A percentile compares a stretch with the other conserved stretches of the same genome.
Evolutionary conservation across 2,329 filamentous ascomycete genomes (phyloP).

Genomic region (Cytospora leucostoma): DNA sequence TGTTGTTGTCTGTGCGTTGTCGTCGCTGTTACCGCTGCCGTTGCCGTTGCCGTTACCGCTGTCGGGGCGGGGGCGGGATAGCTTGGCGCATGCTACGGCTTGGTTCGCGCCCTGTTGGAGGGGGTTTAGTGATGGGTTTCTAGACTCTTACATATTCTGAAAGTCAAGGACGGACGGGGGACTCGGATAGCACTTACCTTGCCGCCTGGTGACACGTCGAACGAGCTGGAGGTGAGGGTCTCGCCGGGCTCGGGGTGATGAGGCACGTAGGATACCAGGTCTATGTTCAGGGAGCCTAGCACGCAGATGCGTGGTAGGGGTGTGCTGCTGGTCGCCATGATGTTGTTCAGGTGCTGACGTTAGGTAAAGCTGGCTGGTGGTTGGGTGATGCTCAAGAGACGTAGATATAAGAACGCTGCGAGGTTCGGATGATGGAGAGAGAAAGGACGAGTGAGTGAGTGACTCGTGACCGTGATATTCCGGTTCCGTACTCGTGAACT

Average conservation of each 20-base stretch:
- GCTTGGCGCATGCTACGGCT: slow-evolving; percentile 82
- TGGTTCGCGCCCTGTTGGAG: slow-evolving; percentile 77
- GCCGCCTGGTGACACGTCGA: slow-evolving; percentile 80
- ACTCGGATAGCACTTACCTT: too few relatives aligned
- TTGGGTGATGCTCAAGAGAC: not conserved
- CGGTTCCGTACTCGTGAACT: not conserved
- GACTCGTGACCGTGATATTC: not conserved
- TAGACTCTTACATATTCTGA: slow-evolving; percentile 5
- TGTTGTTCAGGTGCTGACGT: not conserved
- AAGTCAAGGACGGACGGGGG: too few relatives aligned
- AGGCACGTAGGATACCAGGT: slow-evolving; percentile 85
- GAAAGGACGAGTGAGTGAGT: not conserved
- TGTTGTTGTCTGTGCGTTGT: slow-evolving; percentile 31
- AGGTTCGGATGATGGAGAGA: not conserved
- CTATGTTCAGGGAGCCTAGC: slow-evolving; percentile 91
- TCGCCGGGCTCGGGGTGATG: slow-evolving; percentile 84
- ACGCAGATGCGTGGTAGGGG: slow-evolving; percentile 66
- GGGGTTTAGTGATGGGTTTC: not conserved
- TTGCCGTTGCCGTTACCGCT: slow-evolving; percentile 42
- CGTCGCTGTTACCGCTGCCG: slow-evolving; percentile 68
- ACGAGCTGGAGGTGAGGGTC: slow-evolving; percentile 78
- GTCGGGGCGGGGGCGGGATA: slow-evolving; percentile 57
- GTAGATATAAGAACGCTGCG: not conserved
- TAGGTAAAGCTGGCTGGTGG: not conserved
- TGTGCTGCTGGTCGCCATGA: slow-evolving; percentile 31